Percentiles rank a stretch among this genome's conserved stretches.
phyloP scores from a whole-genome alignment of 106 monocot species.

The Apostasia shenzhenica region DNA sequence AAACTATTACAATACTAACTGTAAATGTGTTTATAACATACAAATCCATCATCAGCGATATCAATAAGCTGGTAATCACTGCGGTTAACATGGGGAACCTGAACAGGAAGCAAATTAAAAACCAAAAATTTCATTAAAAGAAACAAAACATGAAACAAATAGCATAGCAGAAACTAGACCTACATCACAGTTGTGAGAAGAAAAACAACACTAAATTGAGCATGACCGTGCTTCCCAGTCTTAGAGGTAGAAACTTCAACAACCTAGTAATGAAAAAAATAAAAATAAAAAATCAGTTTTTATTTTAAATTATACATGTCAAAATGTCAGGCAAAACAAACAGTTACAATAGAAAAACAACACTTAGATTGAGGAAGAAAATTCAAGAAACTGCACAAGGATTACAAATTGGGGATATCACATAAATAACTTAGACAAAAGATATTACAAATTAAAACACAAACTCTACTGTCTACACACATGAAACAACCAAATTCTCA shows the following conservation, averaged over 20 bases:
- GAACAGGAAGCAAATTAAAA: background rate
- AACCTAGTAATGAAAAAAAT: slow-evolving; percentile 9
- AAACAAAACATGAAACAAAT: background rate
- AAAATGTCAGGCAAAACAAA: no score
- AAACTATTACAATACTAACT: background rate
- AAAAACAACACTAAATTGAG: no score
- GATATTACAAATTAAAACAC: no score
- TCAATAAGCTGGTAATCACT: slow-evolving; percentile 41
- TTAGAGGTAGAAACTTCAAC: slow-evolving; percentile 30
- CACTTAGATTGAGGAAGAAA: no score
- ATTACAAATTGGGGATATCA: no score
- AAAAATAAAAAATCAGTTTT: background rate
- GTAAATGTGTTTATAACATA: slow-evolving; percentile 4
- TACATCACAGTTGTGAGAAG: slow-evolving; percentile 34
- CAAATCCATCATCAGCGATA: slow-evolving; percentile 37
- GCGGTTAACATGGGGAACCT: slow-evolving; percentile 34
- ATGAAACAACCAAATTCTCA: no score
- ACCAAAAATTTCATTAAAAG: background rate
- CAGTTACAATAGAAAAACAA: no score
- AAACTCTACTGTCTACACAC: no score
- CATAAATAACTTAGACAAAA: no score
- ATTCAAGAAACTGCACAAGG: no score
- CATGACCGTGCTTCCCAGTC: slow-evolving; percentile 32
- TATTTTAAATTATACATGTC: no score
- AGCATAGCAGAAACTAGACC: background rate